A percentile compares a stretch with the other conserved stretches of the same genome.
Conservation (phyloP, 78 protist species). For the Emiliania huxleyi region DNA sequence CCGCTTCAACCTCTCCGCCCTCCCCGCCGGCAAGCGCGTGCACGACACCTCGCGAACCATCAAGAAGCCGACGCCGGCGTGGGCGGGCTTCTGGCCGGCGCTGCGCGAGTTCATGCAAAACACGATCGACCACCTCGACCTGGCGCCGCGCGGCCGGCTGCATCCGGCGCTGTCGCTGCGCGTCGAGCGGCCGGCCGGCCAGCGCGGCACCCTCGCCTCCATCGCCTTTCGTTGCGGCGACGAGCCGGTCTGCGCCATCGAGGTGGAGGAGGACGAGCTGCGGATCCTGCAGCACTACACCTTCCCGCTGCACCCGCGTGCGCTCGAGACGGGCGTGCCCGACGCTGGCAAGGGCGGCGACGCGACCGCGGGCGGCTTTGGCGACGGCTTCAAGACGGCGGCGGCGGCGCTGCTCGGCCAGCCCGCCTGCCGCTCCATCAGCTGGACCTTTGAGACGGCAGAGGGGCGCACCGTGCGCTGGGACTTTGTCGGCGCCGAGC, state of each 20-base stretch:
- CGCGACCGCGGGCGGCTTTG: background rate
- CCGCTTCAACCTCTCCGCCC: background rate
- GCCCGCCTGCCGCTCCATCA: background rate
- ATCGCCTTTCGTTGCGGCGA: background rate
- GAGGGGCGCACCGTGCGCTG: background rate
- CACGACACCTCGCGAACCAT: background rate
- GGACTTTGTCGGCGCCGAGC: background rate
- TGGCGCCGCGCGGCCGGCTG: background rate
- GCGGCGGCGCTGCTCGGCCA: background rate
- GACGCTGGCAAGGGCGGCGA: background rate
- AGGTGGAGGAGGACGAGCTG: background rate
- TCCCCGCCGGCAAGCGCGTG: background rate
- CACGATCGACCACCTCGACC: background rate
- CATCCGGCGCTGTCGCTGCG: background rate
- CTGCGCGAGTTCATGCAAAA: background rate
- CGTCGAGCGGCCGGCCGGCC: background rate
- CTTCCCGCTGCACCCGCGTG: background rate
- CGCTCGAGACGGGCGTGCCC: background rate
- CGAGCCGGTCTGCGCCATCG: background rate
- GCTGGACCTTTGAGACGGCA: background rate
- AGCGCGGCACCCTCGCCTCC: background rate
- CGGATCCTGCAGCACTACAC: background rate
- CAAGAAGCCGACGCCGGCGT: background rate
- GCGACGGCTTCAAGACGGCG: slow-evolving; percentile 9
- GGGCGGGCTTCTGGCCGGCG: background rate